Evolutionary conservation across 257 asterid species (phyloP), one percentile per base, ranked within the genome.

Genomic region (Jacaranda copaia): DNA sequence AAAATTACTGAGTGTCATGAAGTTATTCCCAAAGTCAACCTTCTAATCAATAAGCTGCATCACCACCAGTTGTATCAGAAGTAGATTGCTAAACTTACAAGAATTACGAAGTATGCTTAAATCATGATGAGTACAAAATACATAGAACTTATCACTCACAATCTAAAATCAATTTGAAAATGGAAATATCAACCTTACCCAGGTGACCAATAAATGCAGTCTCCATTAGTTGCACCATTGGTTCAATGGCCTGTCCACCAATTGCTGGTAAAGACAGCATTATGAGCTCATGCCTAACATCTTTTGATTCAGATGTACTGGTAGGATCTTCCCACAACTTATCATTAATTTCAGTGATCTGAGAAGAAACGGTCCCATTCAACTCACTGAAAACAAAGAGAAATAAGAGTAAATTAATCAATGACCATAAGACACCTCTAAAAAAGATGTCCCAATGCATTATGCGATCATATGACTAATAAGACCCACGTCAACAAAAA

Each of bases 181-280:
- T 5, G 49, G 32, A 74, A 53, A 8, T 38, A 66, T 81, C 75
- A 77, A 78, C 66, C 83, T 83, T 88, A 94, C 98, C 98, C 85
- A 91, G 59, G 58, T 83, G 94, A 59, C 98, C 98, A 79, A 92
- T 84, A 75, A 80, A 94, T 68, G 97, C 98, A 68, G 96, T 94
- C 89, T 92, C 98, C 97, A 94, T 87, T 75, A 92, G 81, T 77
- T 84, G 95, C 58, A 81, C 87, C 76, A 92, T 78, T 20, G 98
- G 98, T 58, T 94, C 98, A 70, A 94, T 89, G 36, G 90, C 92
- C 88, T 90, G 98, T 76, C 98, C 98, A 73, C 94, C 93, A 79
- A 92, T 39, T 70, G 98, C 98, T 60, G 98, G 98, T 76, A 91
- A 84, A 32, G 97, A 79, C 71, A 94, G 89, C 89, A 78, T 82